Base-by-base conservation (phyloP, 1,284 basidiomycete species). In the Trichosporon sp. region DNA sequence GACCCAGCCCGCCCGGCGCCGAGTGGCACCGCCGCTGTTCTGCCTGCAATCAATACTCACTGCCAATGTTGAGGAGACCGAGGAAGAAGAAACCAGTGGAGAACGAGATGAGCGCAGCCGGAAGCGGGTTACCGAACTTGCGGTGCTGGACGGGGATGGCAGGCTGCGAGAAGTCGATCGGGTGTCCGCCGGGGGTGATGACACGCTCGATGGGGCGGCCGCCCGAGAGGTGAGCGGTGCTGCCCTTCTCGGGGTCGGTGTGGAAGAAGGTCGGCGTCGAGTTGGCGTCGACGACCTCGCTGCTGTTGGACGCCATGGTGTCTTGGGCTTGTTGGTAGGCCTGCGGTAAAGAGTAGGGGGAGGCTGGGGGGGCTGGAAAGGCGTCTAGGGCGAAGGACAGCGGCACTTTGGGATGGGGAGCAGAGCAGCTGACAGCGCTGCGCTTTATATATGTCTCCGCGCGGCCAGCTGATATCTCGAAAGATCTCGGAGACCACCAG, bases 121-220 rank as follows among this genome's bases (percentile, higher is more conserved):
- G 73, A 34, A 71, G 66, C 53, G 71, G 73, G 71, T 71, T 72
- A 64, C 71, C 71, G 60, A 31, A 72, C 69, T 69, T 72, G 60
- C 71, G 69, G 71, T 76, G 68, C 68, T 72, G 66, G 65, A 67
- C 68, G 31, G 73, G 71, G 69, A 74, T 70, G 31, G 67, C 71
- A 6, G 73, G 73, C 65, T 74, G 73, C 23, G 71, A 72, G 31
- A 64, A 72, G 69, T 74, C 73, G 67, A 70, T 62, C n/a, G 73
- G 71, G 65, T 74, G 73, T 12, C 73, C 73, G n/a, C 71, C 71
- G 27, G 73, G 73, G 11, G 73, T 74, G 51, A 74, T 35, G 34
- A 63, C 25, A 18, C 70, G 70, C 65, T 68, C 62, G n/a, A 73
- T 65, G 51, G 68, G 68, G 38, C 34, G 15, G 18, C 38, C n/a